phyloP scores from a whole-genome alignment of 1,284 basidiomycete genomes.

The Naganishia sp. region DNA sequence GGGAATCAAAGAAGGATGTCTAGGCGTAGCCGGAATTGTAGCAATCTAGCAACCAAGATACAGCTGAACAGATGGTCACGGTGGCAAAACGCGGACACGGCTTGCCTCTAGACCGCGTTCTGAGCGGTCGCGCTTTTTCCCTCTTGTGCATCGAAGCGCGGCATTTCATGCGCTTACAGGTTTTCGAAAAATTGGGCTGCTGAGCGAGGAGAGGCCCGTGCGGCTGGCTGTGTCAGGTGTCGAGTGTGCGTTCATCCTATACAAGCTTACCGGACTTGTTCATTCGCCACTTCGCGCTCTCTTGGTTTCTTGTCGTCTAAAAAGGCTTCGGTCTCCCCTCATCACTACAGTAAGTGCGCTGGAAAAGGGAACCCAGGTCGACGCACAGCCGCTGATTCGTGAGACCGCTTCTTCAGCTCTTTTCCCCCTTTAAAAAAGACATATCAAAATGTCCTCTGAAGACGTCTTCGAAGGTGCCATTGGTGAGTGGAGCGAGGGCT shows the following conservation, averaged over 20 bases:
- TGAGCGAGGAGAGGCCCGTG: neutral
- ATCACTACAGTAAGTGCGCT: slow-evolving; percentile 24
- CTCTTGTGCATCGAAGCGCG: neutral
- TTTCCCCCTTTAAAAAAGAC: slow-evolving; percentile 28
- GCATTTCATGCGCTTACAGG: neutral
- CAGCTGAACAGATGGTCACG: neutral
- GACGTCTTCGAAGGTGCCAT: slow-evolving; percentile 94
- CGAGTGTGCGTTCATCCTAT: neutral
- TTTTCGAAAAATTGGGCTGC: slow-evolving; percentile 10
- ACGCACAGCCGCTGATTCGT: neutral
- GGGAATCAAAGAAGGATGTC: slow-evolving; percentile 25
- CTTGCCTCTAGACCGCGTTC: neutral
- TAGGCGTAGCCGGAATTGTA: slow-evolving; percentile 4
- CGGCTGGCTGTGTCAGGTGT: neutral
- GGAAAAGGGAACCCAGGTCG: neutral
- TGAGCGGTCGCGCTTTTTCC: neutral
- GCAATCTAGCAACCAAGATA: neutral
- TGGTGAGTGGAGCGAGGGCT: slow-evolving; percentile 62
- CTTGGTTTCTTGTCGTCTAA: slow-evolving; percentile 10
- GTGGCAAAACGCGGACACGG: slow-evolving; percentile 14
- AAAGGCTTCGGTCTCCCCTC: slow-evolving; percentile 26
- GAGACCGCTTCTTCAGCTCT: slow-evolving; percentile 4
- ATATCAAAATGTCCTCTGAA: slow-evolving; percentile 73
- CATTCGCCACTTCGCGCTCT: neutral
- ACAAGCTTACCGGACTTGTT: slow-evolving; percentile 3